Evolutionary conservation across 805 yeast genomes (phyloP).

Genomic region (Barnettozyma botsteinii): DNA sequence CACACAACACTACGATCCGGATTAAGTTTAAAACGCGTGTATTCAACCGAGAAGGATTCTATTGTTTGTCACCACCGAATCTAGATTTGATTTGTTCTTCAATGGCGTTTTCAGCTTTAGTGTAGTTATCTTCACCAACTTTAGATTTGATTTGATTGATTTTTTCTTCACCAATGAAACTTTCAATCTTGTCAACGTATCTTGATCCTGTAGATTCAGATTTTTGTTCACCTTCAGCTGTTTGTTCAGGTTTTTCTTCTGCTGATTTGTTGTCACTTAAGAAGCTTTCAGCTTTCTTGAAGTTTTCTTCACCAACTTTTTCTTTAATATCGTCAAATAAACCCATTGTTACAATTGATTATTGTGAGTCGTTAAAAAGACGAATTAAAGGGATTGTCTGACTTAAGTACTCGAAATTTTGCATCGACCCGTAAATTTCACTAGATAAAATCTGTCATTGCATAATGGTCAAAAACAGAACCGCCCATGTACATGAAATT

Average conservation of each 20-base stretch:
- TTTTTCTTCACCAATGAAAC: constrained; percentile 27
- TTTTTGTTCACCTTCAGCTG: not conserved
- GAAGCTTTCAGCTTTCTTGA: constrained; percentile 13
- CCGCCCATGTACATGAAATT: too few relatives aligned
- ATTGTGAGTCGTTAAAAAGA: too few relatives aligned
- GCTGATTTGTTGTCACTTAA: constrained; percentile 1
- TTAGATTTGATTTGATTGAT: constrained; percentile 24
- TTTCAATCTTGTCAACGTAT: constrained; percentile 27
- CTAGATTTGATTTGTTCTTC: constrained; percentile 22
- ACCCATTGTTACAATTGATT: constrained; percentile 22
- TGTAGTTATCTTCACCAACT: constrained; percentile 29
- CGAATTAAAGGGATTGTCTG: too few relatives aligned
- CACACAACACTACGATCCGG: not conserved
- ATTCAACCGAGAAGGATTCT: too few relatives aligned
- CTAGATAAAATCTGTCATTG: too few relatives aligned
- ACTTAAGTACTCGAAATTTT: too few relatives aligned
- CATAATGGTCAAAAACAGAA: too few relatives aligned
- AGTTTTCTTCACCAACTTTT: constrained; percentile 16
- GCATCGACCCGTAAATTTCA: too few relatives aligned
- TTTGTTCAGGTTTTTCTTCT: not conserved
- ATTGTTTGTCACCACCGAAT: not conserved
- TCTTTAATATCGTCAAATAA: constrained; percentile 17
- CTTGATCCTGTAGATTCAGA: constrained; percentile 1
- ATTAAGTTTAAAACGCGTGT: too few relatives aligned
- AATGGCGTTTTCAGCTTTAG: constrained; percentile 26